phyloP scores from a whole-genome alignment of 495 filamentous ascomycete genomes.

The Oidiodendron maius region DNA sequence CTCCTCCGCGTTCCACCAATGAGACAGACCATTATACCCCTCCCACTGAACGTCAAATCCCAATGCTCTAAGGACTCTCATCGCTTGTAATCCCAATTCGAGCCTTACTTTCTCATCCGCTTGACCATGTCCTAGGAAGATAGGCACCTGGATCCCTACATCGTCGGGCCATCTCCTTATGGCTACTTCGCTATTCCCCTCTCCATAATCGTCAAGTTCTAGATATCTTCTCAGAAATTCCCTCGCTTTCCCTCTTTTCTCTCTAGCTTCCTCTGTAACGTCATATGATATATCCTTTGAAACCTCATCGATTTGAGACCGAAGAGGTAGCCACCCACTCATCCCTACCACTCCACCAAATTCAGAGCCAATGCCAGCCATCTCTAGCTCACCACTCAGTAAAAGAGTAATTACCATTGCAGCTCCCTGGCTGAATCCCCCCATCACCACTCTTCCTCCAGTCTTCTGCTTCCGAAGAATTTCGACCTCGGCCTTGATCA shows the following conservation, averaged over 20 bases:
- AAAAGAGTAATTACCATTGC: slow-evolving; percentile 11
- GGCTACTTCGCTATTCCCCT: background rate
- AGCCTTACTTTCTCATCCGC: slow-evolving; percentile 11
- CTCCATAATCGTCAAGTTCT: background rate
- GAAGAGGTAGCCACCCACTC: slow-evolving; percentile 16
- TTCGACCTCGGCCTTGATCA: background rate
- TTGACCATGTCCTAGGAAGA: slow-evolving; percentile 8
- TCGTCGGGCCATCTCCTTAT: background rate
- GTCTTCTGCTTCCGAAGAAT: background rate
- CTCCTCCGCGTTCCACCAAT: slow-evolving; percentile 10
- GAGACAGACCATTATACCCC: slow-evolving; percentile 6
- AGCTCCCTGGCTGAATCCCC: slow-evolving; percentile 14
- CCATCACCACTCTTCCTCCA: slow-evolving; percentile 1
- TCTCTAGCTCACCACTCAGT: slow-evolving; percentile 4
- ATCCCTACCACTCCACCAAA: slow-evolving; percentile 7
- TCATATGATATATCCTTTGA: no score
- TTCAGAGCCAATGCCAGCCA: background rate
- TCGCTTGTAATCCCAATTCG: slow-evolving; percentile 10
- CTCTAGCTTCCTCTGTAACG: background rate
- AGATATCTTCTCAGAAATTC: background rate
- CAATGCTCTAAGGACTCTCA: background rate
- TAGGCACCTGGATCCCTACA: background rate
- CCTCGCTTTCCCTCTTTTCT: background rate
- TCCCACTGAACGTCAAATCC: background rate
- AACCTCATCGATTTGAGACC: slow-evolving; percentile 2